Conservation (phyloP, 78 protist species). For the Chrysochromulina parva region DNA sequence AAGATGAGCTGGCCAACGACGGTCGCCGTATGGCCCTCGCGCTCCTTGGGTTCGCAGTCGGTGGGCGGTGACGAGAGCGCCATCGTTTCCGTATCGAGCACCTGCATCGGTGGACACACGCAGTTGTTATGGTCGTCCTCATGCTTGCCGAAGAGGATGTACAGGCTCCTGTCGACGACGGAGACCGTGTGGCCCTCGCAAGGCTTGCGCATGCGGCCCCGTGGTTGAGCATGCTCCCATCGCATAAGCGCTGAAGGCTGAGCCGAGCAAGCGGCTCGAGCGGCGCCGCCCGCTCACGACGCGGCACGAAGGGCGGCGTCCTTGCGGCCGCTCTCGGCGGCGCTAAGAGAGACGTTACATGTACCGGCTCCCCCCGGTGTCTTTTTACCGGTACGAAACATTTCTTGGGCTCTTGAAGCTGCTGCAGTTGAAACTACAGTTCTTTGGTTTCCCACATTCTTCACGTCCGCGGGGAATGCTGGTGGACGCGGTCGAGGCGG, state of each 20-base stretch:
- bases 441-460: no score
- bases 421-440: no score
- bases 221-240: neutral
- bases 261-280: no score
- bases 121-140: neutral
- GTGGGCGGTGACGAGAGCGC: neutral
- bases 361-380: no score
- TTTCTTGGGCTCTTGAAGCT: no score
- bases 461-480: no score
- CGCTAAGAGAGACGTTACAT: no score
- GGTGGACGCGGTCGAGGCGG: no score
- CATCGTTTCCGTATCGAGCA: neutral
- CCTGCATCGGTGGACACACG: neutral
- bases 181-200: slow-evolving; percentile 9
- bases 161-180: neutral
- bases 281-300: no score
- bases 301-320: no score
- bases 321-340: no score
- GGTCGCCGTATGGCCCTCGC: neutral
- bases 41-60: neutral
- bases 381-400: no score
- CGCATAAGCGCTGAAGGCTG: neutral
- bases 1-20: neutral
- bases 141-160: neutral
- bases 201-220: neutral